Conservation (phyloP, 2,329 filamentous ascomycete species). For the Scedosporium apiospermum region DNA sequence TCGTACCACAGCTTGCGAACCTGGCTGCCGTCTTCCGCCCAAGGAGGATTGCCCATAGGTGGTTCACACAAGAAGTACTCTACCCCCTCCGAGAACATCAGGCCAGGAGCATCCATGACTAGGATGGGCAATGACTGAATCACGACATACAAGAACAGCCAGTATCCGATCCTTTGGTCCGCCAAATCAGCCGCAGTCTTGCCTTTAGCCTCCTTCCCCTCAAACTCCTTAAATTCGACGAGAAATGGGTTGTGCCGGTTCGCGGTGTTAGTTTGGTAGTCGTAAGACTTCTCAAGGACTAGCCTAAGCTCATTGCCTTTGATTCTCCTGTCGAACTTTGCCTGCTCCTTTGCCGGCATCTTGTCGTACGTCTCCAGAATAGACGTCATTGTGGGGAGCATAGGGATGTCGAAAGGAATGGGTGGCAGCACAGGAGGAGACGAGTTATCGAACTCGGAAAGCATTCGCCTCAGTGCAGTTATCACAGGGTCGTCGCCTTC, state of each 20-base stretch:
- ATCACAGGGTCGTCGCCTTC: conserved; percentile 51
- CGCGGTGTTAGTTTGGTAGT: conserved; percentile 48
- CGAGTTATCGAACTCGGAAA: conserved; percentile 82
- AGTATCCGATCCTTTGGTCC: conserved; percentile 66
- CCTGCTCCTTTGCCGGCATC: conserved; percentile 63
- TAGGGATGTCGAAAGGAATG: conserved; percentile 80
- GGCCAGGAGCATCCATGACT: conserved; percentile 63
- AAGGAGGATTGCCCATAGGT: conserved; percentile 62
- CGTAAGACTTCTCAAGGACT: conserved; percentile 73
- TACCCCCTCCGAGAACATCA: conserved; percentile 60
- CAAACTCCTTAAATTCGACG: conserved; percentile 60
- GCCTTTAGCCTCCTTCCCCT: conserved; percentile 56
- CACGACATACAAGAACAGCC: conserved; percentile 73
- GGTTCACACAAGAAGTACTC: conserved; percentile 78
- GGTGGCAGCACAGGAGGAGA: conserved; percentile 85
- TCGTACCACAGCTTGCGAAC: conserved; percentile 66
- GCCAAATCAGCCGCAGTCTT: conserved; percentile 56
- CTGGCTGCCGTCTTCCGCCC: conserved; percentile 56
- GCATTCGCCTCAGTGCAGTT: conserved; percentile 64
- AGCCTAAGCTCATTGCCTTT: conserved; percentile 70
- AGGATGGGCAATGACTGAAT: conserved; percentile 71
- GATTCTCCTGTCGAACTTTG: conserved; percentile 61
- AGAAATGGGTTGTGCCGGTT: conserved; percentile 52
- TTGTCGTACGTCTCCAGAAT: conserved; percentile 55
- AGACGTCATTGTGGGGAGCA: conserved; percentile 59